Percentiles rank a stretch among this genome's conserved stretches.
These are phyloP conservation scores for Aspergillus sp. DNA, from an alignment of 2,329 filamentous ascomycete genomes.

Conservation along the genomic window DNA sequence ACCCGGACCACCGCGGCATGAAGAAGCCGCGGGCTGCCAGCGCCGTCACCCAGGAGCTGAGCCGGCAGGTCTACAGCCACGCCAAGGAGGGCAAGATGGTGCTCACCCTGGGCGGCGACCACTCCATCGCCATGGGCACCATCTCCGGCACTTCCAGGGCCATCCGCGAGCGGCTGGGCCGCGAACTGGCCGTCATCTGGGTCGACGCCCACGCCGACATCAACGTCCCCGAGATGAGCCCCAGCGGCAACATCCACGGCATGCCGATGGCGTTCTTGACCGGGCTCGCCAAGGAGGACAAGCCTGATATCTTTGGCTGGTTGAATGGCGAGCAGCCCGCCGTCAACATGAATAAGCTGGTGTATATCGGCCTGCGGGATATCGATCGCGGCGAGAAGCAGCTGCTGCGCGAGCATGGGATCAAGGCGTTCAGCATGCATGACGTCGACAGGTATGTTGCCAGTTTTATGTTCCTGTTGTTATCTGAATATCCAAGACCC, in stretches of 20 bases:
- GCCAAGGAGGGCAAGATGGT: slow-evolving; percentile 76
- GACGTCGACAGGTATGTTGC: slow-evolving; percentile 72
- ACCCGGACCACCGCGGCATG: slow-evolving; percentile 82
- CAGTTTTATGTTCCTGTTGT: background rate
- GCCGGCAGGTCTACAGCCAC: slow-evolving; percentile 78
- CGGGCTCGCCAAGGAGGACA: slow-evolving; percentile 67
- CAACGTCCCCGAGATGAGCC: slow-evolving; percentile 86
- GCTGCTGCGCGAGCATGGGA: slow-evolving; percentile 75
- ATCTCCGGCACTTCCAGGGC: slow-evolving; percentile 81
- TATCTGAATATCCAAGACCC: too few relatives aligned
- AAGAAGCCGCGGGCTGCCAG: slow-evolving; percentile 84
- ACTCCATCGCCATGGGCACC: slow-evolving; percentile 91
- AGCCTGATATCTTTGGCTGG: slow-evolving; percentile 83
- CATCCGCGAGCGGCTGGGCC: slow-evolving; percentile 66
- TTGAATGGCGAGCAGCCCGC: slow-evolving; percentile 48
- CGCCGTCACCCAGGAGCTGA: slow-evolving; percentile 70
- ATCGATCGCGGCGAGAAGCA: slow-evolving; percentile 91
- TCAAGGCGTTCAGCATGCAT: slow-evolving; percentile 98
- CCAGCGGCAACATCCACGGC: slow-evolving; percentile 89
- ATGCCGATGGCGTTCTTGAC: slow-evolving; percentile 94
- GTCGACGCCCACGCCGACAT: slow-evolving; percentile 97
- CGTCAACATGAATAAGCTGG: slow-evolving; percentile 69
- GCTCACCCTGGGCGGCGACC: slow-evolving; percentile 88
- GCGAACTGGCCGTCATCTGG: slow-evolving; percentile 94
- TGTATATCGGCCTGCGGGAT: slow-evolving; percentile 92